phyloP scores from a whole-genome alignment of 2,329 filamentous ascomycete species.

The Aspergillus novofumigatus region DNA sequence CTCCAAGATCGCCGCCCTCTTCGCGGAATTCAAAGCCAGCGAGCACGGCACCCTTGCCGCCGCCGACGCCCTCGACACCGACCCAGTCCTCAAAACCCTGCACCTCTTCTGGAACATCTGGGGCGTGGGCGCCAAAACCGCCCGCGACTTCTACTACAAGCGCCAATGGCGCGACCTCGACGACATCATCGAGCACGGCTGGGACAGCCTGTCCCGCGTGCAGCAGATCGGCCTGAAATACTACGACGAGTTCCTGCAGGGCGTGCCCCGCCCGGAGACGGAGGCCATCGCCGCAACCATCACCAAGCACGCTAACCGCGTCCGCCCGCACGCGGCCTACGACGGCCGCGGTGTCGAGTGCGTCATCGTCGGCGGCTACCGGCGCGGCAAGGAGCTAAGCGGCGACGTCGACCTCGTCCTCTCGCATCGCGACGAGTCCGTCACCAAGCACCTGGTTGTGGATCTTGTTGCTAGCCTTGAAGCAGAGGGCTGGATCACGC shows the following conservation, averaged over 20 bases:
- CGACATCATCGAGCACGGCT: slow-evolving; percentile 79
- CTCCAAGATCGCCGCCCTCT: slow-evolving; percentile 71
- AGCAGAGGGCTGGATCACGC: slow-evolving; percentile 66
- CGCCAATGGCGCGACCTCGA: slow-evolving; percentile 78
- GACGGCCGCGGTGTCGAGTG: slow-evolving; percentile 48
- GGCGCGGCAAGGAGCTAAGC: slow-evolving; percentile 67
- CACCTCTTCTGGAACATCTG: slow-evolving; percentile 77
- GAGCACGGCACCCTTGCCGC: slow-evolving; percentile 58
- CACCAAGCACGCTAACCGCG: slow-evolving; percentile 60
- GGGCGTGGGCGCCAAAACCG: slow-evolving; percentile 83
- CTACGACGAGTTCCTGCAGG: slow-evolving; percentile 75
- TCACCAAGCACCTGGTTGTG: slow-evolving; percentile 66
- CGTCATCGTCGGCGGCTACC: slow-evolving; percentile 73
- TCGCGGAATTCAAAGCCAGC: slow-evolving; percentile 65
- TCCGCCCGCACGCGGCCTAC: slow-evolving; percentile 48
- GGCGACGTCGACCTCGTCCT: slow-evolving; percentile 86
- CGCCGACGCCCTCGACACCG: slow-evolving; percentile 58
- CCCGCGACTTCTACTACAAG: slow-evolving; percentile 72
- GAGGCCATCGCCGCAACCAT: slow-evolving; percentile 64
- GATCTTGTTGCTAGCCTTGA: slow-evolving; percentile 71
- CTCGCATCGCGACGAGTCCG: slow-evolving; percentile 67
- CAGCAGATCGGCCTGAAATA: slow-evolving; percentile 95
- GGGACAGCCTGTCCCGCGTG: slow-evolving; percentile 67
- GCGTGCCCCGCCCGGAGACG: slow-evolving; percentile 70
- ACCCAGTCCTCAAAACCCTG: slow-evolving; percentile 62